Conservation (phyloP, 1,284 basidiomycete genomes). For the Pseudozyma sp. region DNA sequence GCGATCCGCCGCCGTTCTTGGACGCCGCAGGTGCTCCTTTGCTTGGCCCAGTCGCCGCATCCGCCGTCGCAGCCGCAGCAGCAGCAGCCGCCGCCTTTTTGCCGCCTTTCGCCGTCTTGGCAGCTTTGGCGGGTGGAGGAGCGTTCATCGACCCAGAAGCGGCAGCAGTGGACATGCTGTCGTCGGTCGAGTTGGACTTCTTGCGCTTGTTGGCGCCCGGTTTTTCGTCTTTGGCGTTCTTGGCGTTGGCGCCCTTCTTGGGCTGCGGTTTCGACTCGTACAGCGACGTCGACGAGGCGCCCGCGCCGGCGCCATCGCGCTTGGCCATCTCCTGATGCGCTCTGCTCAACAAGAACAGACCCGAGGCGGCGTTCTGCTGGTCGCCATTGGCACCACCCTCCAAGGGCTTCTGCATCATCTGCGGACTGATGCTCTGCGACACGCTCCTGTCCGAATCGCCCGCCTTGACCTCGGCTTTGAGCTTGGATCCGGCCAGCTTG, state of each 20-base stretch:
- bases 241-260: slow-evolving; percentile 23
- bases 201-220: slow-evolving; percentile 58
- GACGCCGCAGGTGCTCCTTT: slow-evolving; percentile 62
- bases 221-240: slow-evolving; percentile 16
- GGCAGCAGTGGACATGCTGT: slow-evolving; percentile 3
- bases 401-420: slow-evolving; percentile 46
- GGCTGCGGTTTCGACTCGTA: slow-evolving; percentile 41
- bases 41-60: background rate
- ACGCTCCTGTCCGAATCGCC: slow-evolving; percentile 20
- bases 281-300: slow-evolving; percentile 17
- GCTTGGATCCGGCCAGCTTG: slow-evolving; percentile 32
- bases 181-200: slow-evolving; percentile 40
- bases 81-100: slow-evolving; percentile 64
- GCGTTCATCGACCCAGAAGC: slow-evolving; percentile 14
- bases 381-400: slow-evolving; percentile 27
- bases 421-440: slow-evolving; percentile 44
- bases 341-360: slow-evolving; percentile 90
- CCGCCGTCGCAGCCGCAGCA: slow-evolving; percentile 12
- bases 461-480: slow-evolving; percentile 35
- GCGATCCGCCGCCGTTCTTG: slow-evolving; percentile 12
- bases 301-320: slow-evolving; percentile 76
- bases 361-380: slow-evolving; percentile 69
- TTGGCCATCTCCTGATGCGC: slow-evolving; percentile 96
- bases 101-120: slow-evolving; percentile 68
- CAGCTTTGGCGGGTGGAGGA: slow-evolving; percentile 33